Evolutionary conservation across 2,329 filamentous ascomycete species (phyloP), one percentile per base, ranked within the genome.

Genomic region (Penicillium olsonii): DNA sequence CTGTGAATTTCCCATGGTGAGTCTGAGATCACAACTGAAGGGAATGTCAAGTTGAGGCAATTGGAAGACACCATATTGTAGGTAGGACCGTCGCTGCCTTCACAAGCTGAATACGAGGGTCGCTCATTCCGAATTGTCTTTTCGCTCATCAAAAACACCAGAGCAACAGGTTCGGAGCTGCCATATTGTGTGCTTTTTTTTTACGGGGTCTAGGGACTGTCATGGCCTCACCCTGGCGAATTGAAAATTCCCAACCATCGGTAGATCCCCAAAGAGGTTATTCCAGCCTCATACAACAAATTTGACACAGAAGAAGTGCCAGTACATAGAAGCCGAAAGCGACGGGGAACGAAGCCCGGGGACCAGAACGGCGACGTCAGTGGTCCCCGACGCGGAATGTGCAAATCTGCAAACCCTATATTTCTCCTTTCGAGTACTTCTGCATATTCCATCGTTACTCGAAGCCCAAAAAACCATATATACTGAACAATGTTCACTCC

Each of bases 401-500:
- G 35, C 37, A 33, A 49, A 51, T 22, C 43, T n/a, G n/a, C n/a
- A n/a, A n/a, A n/a, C n/a, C n/a, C n/a, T n/a, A n/a, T n/a, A n/a
- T n/a, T n/a, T n/a, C n/a, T n/a, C n/a, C n/a, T n/a, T n/a, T n/a
- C n/a, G n/a, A n/a, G n/a, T n/a, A n/a, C n/a, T n/a, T n/a, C n/a
- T n/a, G n/a, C n/a, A n/a, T n/a, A n/a, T n/a, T n/a, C n/a, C n/a
- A n/a, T n/a, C 22, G 4, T 24, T 24, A 8, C 29, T 27, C n/a
- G 12, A 33, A 54, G n/a, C n/a, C n/a, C n/a, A n/a, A n/a, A n/a
- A n/a, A n/a, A n/a, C n/a, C n/a, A n/a, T n/a, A n/a, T n/a, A n/a
- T n/a, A n/a, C n/a, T n/a, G n/a, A n/a, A n/a, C n/a, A n/a, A 80
- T 81, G 78, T 81, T 81, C 56, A 81, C 78, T 1, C 78, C 78